A percentile compares a stretch with the other conserved stretches of the same genome.
phyloP scores from a whole-genome alignment of 768 basidiomycete species.

The Saitozyma podzolica region DNA sequence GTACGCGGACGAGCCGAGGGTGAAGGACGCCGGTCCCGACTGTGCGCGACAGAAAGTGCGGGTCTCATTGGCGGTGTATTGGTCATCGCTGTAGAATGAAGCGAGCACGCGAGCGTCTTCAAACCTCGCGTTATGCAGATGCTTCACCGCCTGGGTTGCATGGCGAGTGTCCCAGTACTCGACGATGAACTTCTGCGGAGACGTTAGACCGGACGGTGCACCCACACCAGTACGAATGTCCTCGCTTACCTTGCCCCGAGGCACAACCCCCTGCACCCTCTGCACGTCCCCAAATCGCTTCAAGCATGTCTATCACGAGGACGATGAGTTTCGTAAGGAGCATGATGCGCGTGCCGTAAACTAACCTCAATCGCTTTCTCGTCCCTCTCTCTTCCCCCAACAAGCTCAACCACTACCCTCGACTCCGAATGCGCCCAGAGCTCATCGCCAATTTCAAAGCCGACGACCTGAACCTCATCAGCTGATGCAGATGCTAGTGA shows the following conservation, averaged over 20 bases:
- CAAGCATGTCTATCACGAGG: conserved; percentile 11
- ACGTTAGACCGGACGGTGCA: background rate
- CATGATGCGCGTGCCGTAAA: background rate
- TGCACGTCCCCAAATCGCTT: conserved; percentile 20
- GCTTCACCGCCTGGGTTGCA: conserved; percentile 12
- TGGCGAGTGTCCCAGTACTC: conserved; percentile 40
- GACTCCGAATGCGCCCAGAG: conserved; percentile 27
- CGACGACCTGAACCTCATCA: background rate
- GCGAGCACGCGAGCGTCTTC: too few relatives aligned
- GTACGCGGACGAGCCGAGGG: too few relatives aligned
- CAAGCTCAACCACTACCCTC: conserved; percentile 22
- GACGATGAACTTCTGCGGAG: conserved; percentile 25
- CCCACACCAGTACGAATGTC: too few relatives aligned
- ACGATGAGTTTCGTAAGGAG: background rate
- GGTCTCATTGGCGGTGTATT: too few relatives aligned
- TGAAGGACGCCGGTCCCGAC: too few relatives aligned
- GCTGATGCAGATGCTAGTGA: conserved; percentile 5
- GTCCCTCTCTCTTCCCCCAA: conserved; percentile 12
- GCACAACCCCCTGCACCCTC: conserved; percentile 19
- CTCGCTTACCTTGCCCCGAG: conserved; percentile 24
- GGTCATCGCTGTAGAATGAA: too few relatives aligned
- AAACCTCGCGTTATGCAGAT: too few relatives aligned
- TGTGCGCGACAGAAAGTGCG: too few relatives aligned
- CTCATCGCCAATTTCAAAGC: conserved; percentile 6
- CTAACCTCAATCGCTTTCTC: conserved; percentile 20